A percentile compares a stretch with the other conserved stretches of the same genome.
These are phyloP conservation scores for Paraphoma sp. DNA, from an alignment of 2,329 filamentous ascomycete species.

Conservation along the genomic window DNA sequence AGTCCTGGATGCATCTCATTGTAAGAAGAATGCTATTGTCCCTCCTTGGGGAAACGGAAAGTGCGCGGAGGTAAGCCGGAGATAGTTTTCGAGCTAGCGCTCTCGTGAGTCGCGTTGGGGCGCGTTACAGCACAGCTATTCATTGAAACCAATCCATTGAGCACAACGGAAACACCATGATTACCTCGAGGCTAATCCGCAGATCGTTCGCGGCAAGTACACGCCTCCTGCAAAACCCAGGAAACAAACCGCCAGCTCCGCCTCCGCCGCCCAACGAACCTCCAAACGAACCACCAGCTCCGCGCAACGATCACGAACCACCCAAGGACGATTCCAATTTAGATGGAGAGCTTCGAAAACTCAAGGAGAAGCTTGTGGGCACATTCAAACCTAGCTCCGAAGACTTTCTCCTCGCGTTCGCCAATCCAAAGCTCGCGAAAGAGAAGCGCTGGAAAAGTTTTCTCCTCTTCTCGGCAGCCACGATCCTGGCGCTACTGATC, in stretches of 20 bases:
- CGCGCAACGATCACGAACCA: background rate
- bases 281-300: background rate
- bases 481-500: background rate
- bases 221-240: background rate
- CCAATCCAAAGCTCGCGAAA: background rate
- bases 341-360: background rate
- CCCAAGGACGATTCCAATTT: background rate
- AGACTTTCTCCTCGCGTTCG: constrained; percentile 1
- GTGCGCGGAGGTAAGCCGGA: background rate
- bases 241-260: background rate
- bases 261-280: background rate
- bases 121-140: background rate
- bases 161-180: background rate
- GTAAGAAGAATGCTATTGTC: background rate
- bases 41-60: background rate
- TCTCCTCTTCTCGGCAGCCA: background rate
- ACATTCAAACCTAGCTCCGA: background rate
- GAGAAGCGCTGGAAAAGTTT: background rate
- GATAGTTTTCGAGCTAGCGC: background rate
- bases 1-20: background rate
- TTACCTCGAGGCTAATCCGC: background rate
- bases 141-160: background rate
- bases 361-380: background rate
- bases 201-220: constrained; percentile 2
- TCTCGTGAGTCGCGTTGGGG: background rate